Evolutionary conservation across 139 green algal genomes (phyloP).

Genomic region (Zygnema circumcarinatum): DNA sequence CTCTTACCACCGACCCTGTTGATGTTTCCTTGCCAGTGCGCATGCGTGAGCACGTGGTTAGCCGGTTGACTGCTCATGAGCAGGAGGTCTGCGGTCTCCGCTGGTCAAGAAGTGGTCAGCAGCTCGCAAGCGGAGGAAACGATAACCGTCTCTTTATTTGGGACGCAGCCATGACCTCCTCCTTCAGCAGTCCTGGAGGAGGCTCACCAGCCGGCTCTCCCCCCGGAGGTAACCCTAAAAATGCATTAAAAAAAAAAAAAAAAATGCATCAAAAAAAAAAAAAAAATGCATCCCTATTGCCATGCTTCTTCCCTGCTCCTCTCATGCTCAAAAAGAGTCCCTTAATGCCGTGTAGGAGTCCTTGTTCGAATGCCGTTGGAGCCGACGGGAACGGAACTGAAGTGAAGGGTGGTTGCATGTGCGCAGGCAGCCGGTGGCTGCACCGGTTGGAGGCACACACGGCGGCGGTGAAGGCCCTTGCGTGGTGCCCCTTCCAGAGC

Average conservation of each 20-base stretch:
- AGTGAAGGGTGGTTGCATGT: neutral
- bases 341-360: too few species aligned
- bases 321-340: neutral
- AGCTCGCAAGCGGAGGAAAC: slow-evolving; percentile 85
- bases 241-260: neutral
- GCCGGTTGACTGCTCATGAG: slow-evolving; percentile 61
- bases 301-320: neutral
- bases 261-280: neutral
- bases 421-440: slow-evolving; percentile 25
- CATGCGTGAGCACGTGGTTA: slow-evolving; percentile 77
- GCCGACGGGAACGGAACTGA: neutral
- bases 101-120: slow-evolving; percentile 76
- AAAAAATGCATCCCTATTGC: neutral
- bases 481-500: slow-evolving; percentile 88
- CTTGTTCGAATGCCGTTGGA: too few species aligned
- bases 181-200: neutral
- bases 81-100: slow-evolving; percentile 85
- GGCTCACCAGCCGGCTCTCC: slow-evolving; percentile 2
- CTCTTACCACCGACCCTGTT: too few species aligned
- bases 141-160: slow-evolving; percentile 85
- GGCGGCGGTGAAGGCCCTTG: slow-evolving; percentile 85
- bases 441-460: slow-evolving; percentile 74
- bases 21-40: slow-evolving; percentile 71
- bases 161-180: slow-evolving; percentile 65
- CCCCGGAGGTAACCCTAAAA: neutral